Evolutionary conservation across 2,329 filamentous ascomycete species (phyloP), one percentile per base, ranked within the genome.

Genomic region (Juglanconis oblonga): DNA sequence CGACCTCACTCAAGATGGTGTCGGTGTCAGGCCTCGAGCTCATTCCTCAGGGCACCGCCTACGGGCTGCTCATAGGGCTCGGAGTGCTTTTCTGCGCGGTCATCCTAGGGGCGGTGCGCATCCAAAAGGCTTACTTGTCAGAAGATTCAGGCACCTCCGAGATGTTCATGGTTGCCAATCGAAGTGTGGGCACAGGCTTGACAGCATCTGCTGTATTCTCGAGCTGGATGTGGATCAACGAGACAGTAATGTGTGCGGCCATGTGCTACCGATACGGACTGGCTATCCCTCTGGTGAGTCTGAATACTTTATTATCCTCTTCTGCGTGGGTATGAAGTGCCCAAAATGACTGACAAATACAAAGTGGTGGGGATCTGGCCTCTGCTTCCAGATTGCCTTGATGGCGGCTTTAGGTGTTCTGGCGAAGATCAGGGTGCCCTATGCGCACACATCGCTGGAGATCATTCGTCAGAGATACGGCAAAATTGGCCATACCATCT

Each of bases 391-490:
- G 66, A 80, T 81, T 57, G 78, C 78, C 5, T 67, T 81, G 38
- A 81, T 82, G 76, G 77, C 79, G 2, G 73, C 73, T 1, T 69
- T 82, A 1, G 79, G 79, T 4, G 77, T 82, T 6, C 67, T 80
- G 49, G 76, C 76, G 11, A 82, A 81, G 65, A 73, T 81, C 38
- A 70, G 79, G 44, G 78, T 81, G 0, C 79, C 79, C 0, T 79
- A 80, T 59, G 79, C 79, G 0, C 79, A 81, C 58, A 81, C 79
- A 0, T 79, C 76, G 3, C 71, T 81, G 1, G 79, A 81, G 63
- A 80, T 82, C 49, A 76, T 81, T 44, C 72, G 73, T 4, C 76
- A 76, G 69, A 70, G 79, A 59, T 81, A 82, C 64, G 78, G 77
- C 5, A 74, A 70, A 31, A 66, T 74, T 11, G 74, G 70, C 0